Percentiles rank a stretch among this genome's conserved stretches.
phyloP scores from a whole-genome alignment of 2,329 filamentous ascomycete species.

The Lecanicillium sp. region DNA sequence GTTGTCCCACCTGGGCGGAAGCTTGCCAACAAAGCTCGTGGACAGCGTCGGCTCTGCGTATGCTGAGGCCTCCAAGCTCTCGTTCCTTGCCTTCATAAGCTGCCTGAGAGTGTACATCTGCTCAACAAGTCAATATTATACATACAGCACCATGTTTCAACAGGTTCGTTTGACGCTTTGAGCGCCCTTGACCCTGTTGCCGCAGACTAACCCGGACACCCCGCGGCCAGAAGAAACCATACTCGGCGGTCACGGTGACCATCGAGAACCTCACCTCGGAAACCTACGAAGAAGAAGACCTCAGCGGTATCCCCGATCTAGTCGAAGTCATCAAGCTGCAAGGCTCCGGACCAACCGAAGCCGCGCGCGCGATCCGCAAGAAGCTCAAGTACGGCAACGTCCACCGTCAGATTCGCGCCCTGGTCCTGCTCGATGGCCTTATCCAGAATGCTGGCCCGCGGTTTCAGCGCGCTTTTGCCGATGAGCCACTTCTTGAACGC shows the following conservation, averaged over 20 bases:
- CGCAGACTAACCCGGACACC: neutral
- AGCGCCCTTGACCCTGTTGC: too few relatives aligned
- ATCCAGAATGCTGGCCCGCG: slow-evolving; percentile 88
- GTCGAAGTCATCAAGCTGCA: slow-evolving; percentile 92
- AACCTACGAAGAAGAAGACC: slow-evolving; percentile 81
- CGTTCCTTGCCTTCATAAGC: too few relatives aligned
- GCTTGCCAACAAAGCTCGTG: too few relatives aligned
- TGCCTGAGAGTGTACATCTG: too few relatives aligned
- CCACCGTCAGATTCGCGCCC: slow-evolving; percentile 84
- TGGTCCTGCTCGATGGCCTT: slow-evolving; percentile 83
- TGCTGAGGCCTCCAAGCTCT: too few relatives aligned
- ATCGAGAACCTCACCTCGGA: slow-evolving; percentile 88
- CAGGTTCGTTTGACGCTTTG: neutral
- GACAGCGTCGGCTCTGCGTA: too few relatives aligned
- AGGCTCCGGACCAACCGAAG: slow-evolving; percentile 76
- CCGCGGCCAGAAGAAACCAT: slow-evolving; percentile 55
- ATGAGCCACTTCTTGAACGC: slow-evolving; percentile 86
- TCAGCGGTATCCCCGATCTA: slow-evolving; percentile 85
- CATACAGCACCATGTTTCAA: slow-evolving; percentile 4
- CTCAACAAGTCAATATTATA: too few relatives aligned
- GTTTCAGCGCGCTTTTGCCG: slow-evolving; percentile 80
- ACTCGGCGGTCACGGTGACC: slow-evolving; percentile 86
- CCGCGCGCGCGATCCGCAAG: slow-evolving; percentile 86
- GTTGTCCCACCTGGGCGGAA: too few relatives aligned
- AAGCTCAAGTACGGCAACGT: slow-evolving; percentile 96